phyloP scores from a whole-genome alignment of 73 alveolate genomes.

The Paramecium caudatum region DNA sequence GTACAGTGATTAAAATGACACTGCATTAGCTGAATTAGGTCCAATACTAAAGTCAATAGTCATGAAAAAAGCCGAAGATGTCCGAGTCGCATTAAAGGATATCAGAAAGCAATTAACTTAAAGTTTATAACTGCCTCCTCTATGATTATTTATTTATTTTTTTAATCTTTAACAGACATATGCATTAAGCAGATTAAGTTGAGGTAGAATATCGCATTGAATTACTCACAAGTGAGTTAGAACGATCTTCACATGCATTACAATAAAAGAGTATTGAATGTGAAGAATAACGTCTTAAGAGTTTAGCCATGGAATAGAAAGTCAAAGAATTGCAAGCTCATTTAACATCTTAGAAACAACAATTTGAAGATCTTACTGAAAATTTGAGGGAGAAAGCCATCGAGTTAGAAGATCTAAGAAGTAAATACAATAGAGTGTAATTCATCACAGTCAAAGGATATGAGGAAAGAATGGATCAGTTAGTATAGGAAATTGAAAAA shows the following conservation, averaged over 20 bases:
- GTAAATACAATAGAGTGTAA: constrained; percentile 48
- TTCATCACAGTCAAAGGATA: constrained; percentile 45
- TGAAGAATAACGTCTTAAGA: constrained; percentile 38
- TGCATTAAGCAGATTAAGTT: constrained; percentile 48
- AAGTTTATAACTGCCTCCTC: constrained; percentile 33
- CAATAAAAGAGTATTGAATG: constrained; percentile 52
- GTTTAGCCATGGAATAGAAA: constrained; percentile 22
- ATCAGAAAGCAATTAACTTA: not conserved
- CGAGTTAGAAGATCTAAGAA: constrained; percentile 46
- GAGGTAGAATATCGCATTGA: constrained; percentile 55
- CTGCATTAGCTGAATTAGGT: constrained; percentile 92
- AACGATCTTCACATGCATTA: constrained; percentile 8
- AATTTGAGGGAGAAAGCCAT: constrained; percentile 14
- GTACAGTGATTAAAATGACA: constrained; percentile 94
- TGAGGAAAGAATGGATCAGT: constrained; percentile 43
- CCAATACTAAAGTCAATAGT: constrained; percentile 92
- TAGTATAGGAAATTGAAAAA: constrained; percentile 17
- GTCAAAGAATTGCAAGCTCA: constrained; percentile 16
- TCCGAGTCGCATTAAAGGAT: constrained; percentile 91
- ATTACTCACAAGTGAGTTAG: constrained; percentile 45
- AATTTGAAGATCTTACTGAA: constrained; percentile 45
- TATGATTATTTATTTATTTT: constrained; percentile 31
- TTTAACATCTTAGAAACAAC: not conserved
- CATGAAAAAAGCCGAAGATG: constrained; percentile 91
- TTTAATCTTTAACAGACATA: constrained; percentile 44